Evolutionary conservation across 352 stramenopile species (phyloP).

Genomic region (Peronosclerospora sorghi): DNA sequence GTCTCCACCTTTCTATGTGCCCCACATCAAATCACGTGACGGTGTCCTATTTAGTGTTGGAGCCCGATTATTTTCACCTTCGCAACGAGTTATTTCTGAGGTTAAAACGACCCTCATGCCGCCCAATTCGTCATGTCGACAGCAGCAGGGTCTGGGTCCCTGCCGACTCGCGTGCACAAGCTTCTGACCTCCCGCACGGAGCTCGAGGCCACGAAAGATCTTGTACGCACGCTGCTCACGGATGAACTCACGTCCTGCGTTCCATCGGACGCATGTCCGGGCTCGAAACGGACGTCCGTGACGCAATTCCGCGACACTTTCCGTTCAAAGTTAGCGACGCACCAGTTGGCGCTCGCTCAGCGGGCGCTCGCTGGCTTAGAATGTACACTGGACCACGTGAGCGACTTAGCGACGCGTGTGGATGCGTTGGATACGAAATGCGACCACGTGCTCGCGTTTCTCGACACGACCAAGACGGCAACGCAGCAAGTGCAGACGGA

Average conservation of each 20-base stretch:
- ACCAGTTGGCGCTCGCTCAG: slow-evolving; percentile 44
- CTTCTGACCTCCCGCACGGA: slow-evolving; percentile 48
- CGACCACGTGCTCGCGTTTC: slow-evolving; percentile 32
- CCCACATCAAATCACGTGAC: too few relatives aligned
- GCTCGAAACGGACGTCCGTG: slow-evolving; percentile 16
- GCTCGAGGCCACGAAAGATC: slow-evolving; percentile 46
- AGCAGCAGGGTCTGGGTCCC: too few relatives aligned
- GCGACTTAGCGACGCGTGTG: slow-evolving; percentile 24
- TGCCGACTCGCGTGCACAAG: slow-evolving; percentile 52
- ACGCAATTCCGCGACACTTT: slow-evolving; percentile 34
- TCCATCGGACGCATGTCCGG: slow-evolving; percentile 10
- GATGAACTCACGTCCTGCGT: slow-evolving; percentile 18
- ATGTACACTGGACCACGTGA: slow-evolving; percentile 31
- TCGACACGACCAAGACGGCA: slow-evolving; percentile 50
- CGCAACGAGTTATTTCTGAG: too few relatives aligned
- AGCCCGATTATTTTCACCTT: too few relatives aligned
- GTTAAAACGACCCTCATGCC: too few relatives aligned
- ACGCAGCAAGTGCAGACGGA: slow-evolving; percentile 58
- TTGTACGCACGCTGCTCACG: slow-evolving; percentile 42
- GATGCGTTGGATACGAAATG: slow-evolving; percentile 40
- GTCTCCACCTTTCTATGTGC: too few relatives aligned
- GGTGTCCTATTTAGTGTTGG: too few relatives aligned
- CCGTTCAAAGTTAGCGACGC: slow-evolving; percentile 33
- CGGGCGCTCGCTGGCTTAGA: slow-evolving; percentile 29
- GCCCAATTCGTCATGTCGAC: too few relatives aligned